phyloP scores from a whole-genome alignment of 1,284 basidiomycete genomes.

The Heterobasidion irregulare region DNA sequence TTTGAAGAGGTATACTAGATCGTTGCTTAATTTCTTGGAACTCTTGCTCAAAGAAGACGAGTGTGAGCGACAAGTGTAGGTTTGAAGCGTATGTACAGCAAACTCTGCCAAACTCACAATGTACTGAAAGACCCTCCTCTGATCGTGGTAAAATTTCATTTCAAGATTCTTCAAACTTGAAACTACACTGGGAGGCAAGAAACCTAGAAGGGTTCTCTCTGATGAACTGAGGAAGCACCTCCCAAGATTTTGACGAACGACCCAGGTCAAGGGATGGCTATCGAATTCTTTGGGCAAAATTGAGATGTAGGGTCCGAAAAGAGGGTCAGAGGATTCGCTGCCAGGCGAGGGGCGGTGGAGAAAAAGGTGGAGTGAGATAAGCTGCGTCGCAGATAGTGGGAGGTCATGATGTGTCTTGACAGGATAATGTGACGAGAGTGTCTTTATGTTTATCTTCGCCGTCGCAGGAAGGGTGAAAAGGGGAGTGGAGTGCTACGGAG shows the following conservation, averaged over 20 bases:
- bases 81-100: conserved; percentile 30
- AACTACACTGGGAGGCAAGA: conserved; percentile 43
- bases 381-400: conserved; percentile 45
- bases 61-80: background rate
- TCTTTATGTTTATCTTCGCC: conserved; percentile 65
- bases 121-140: conserved; percentile 36
- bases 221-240: conserved; percentile 1
- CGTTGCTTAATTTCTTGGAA: background rate
- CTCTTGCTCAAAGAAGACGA: conserved; percentile 5
- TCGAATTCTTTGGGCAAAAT: conserved; percentile 62
- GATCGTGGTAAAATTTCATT: conserved; percentile 52
- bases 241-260: conserved; percentile 26
- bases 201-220: conserved; percentile 26
- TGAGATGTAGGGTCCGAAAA: conserved; percentile 73
- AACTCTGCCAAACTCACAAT: conserved; percentile 32
- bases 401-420: conserved; percentile 15
- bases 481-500: conserved; percentile 11
- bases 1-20: background rate
- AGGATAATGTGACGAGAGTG: conserved; percentile 47
- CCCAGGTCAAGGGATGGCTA: conserved; percentile 71
- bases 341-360: conserved; percentile 22
- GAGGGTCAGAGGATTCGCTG: conserved; percentile 38
- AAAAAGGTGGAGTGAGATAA: conserved; percentile 42
- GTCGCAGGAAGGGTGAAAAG: conserved; percentile 62
- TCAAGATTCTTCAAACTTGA: conserved; percentile 39